Base-by-base conservation (phyloP, 2,329 filamentous ascomycete species). In the Paracamarosporium sp. region DNA sequence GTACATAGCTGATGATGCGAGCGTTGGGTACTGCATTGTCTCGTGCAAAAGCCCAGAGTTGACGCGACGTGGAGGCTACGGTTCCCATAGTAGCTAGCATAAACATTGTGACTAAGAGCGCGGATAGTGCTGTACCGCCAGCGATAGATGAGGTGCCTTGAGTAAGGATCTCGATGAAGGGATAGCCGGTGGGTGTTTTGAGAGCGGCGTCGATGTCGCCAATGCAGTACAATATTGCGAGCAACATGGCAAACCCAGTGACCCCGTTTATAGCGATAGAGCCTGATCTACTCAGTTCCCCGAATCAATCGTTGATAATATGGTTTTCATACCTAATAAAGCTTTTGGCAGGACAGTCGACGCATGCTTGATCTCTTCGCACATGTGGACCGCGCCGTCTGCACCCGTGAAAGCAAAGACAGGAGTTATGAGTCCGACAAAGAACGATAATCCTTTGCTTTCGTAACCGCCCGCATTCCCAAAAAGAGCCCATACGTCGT, bases 401-500 rank as follows among this genome's bases (percentile, higher is more conserved):
- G 24, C 43, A 20, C 43, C 43, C 4, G 43, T 45, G 38, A 74
- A 73, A 4, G 67, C 60, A 51, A 68, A 66, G 5, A 68, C 59
- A 38, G 59, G 59, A 12, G 63, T 62, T 20, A 61, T 63, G 1
- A 74, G 44, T 5, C 79, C 78, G 13, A 81, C 75, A 31, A 79
- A 66, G 59, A 76, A 79, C 0, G 77, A 72, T 5, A 79, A 58
- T 0, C 76, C 66, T 33, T 71, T 70, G 40, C 64, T 79, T 33
- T 60, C 50, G 71, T 78, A 83, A 3, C 70, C 76, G 0, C 80
- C 80, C 13, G 65, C 54, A 55, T 83, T 82, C 20, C 71, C 64
- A 57, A 82, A 83, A 1, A 74, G 55, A 3, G 76, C 74, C 56
- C 82, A 81, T 0, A 82, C 80, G 1, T 77, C 73, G 17, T 70